These are phyloP conservation scores for Chalciporus piperatus DNA, from an alignment of 768 basidiomycete species.

Conservation along the genomic window DNA sequence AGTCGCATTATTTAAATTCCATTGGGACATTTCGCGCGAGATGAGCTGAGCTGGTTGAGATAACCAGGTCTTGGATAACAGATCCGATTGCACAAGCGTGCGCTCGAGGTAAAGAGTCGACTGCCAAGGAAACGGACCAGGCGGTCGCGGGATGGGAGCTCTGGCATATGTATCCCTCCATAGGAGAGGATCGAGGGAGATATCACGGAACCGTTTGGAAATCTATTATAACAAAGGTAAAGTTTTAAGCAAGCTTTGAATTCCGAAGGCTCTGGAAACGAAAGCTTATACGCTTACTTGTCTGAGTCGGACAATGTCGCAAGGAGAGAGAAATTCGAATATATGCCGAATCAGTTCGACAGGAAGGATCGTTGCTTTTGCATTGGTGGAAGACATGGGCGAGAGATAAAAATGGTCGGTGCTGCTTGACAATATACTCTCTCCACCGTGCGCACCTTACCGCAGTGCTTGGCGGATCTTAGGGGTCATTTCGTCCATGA, in stretches of 20 bases:
- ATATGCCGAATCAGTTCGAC: not conserved
- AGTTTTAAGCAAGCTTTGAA: not conserved
- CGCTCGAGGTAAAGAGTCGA: not conserved
- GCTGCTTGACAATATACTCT: too few relatives aligned
- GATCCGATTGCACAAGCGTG: not conserved
- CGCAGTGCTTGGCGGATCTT: too few relatives aligned
- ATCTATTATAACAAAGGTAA: not conserved
- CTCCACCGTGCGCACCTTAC: too few relatives aligned
- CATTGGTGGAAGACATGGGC: too few relatives aligned
- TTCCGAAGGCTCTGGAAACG: not conserved
- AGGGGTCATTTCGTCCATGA: not conserved
- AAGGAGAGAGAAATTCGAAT: not conserved
- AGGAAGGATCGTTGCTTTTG: not conserved
- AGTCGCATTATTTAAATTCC: not conserved
- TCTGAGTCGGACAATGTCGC: not conserved
- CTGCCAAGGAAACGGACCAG: not conserved
- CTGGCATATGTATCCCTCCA: not conserved
- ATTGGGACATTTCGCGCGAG: not conserved
- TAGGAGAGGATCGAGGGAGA: not conserved
- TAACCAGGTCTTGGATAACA: not conserved
- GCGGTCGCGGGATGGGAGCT: not conserved
- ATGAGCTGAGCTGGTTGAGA: not conserved
- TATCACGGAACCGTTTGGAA: not conserved
- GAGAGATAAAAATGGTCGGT: too few relatives aligned
- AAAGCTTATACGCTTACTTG: not conserved